Conservation (phyloP, 768 basidiomycete species). For the Podaxis rugospora region DNA sequence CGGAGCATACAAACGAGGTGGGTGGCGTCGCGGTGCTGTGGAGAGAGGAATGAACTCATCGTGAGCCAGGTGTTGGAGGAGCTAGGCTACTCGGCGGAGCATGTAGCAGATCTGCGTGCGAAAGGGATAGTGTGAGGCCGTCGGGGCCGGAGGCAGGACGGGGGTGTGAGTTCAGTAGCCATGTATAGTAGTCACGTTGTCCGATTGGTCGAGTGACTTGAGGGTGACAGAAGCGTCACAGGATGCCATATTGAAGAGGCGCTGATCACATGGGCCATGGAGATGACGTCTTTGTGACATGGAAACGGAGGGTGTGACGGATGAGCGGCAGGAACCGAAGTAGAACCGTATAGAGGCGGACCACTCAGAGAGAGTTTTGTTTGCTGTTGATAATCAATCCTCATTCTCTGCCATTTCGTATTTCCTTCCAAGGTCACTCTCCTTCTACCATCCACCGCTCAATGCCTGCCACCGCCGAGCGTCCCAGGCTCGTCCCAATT, state of each 20-base stretch:
- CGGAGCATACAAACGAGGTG: conserved; percentile 80
- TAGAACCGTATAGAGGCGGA: conserved; percentile 14
- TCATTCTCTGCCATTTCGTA: conserved; percentile 4
- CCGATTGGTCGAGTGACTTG: neutral
- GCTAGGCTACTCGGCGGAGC: conserved; percentile 29
- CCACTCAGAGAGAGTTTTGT: conserved; percentile 16
- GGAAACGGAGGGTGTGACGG: conserved; percentile 11
- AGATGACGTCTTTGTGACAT: conserved; percentile 12
- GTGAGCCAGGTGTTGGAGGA: conserved; percentile 35
- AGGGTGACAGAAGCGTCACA: conserved; percentile 9
- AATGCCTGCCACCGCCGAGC: conserved; percentile 20
- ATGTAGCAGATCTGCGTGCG: conserved; percentile 39
- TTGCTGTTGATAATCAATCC: conserved; percentile 21
- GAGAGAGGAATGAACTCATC: conserved; percentile 9
- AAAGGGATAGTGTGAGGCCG: conserved; percentile 29
- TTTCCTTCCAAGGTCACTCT: conserved; percentile 9
- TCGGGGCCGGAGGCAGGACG: conserved; percentile 14
- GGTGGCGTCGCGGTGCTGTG: conserved; percentile 8
- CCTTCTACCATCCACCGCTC: neutral
- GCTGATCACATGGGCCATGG: conserved; percentile 8
- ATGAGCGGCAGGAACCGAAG: conserved; percentile 13
- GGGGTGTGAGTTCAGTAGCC: conserved; percentile 11
- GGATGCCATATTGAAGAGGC: conserved; percentile 4
- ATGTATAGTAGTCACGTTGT: neutral
- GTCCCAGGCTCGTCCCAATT: conserved; percentile 12